Evolutionary conservation across 2,329 filamentous ascomycete genomes (phyloP).

Genomic region (Diaporthe australafricana): DNA sequence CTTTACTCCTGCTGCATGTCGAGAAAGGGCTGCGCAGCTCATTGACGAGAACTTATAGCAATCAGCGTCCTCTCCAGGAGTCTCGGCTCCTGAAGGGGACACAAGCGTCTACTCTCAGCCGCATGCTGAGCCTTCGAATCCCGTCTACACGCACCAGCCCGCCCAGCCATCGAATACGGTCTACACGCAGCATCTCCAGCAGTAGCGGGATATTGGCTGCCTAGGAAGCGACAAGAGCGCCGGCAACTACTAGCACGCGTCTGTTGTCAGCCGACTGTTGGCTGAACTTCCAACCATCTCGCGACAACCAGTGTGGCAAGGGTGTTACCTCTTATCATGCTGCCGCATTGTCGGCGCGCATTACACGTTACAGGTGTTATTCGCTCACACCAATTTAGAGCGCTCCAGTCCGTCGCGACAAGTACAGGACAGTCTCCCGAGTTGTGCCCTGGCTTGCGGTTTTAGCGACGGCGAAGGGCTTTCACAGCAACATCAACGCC

Average conservation of each 20-base stretch:
- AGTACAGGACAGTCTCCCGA: background rate
- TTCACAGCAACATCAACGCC: constrained; percentile 2
- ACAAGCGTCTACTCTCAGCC: constrained; percentile 53
- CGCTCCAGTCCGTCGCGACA: background rate
- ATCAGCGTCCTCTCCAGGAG: constrained; percentile 64
- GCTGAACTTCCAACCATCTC: background rate
- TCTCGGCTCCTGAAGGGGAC: constrained; percentile 60
- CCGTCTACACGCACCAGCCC: constrained; percentile 33
- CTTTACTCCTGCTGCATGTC: constrained; percentile 88
- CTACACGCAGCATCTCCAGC: constrained; percentile 53
- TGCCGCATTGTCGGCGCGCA: constrained; percentile 1
- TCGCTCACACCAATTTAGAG: background rate
- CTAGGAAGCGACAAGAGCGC: background rate
- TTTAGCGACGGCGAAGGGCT: constrained; percentile 29
- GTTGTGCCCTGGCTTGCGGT: background rate
- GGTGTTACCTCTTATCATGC: background rate
- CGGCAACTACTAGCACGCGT: background rate
- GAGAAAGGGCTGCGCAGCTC: constrained; percentile 80
- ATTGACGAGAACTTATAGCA: constrained; percentile 65
- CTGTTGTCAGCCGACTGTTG: background rate
- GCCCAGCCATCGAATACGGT: constrained; percentile 42
- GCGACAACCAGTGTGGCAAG: background rate
- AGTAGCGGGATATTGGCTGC: constrained; percentile 38
- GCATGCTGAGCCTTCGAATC: constrained; percentile 39
- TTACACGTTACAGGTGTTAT: constrained; percentile 8